Base-by-base conservation (phyloP, 371 early-diverging fungal genomes). In the Mucor mucedo region DNA sequence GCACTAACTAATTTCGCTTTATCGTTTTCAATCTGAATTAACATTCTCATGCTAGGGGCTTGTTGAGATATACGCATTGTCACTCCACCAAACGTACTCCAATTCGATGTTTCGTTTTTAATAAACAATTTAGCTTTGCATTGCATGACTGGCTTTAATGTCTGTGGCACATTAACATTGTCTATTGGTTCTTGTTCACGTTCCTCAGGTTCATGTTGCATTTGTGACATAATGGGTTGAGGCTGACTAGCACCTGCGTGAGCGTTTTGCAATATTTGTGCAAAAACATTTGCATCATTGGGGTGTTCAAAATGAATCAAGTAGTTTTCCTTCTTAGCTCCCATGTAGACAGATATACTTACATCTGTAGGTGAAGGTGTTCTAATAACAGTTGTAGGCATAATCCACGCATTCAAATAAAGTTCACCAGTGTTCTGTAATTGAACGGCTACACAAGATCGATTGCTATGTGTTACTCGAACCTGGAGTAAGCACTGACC, bases 391-490 rank as follows among this genome's bases (percentile, higher is more conserved):
- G 72, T 81, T 13, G 52, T 76, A 8, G 78, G 69, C 4, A 73
- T 33, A 21, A 81, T 73, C 81, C 81, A 81, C 2, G 81, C 81
- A 21, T 78, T 81, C 50, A 81, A 53, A 55, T 81, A 81, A 16
- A 81, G 57, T 16, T 78, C 70, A 2, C 70, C 68, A 0, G 66
- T 72, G 5, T 63, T 60, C 39, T 75, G 69, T 8, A 81, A 58
- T 30, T 76, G 66, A 0, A 81, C 68, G 6, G 81, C 56, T 14
- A 81, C 67, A 66, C 77, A 76, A 0, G 72, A 60, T 13, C 77
- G 75, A 21, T 75, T 73, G 21, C 52, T 66, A 8, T 71, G 63
- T 2, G 81, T 73, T 14, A 71, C 55, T 39, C 71, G 67, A 10
- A 81, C 73, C n/a, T 76, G 70, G 5, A 78, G 39, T 16, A 68